Conservation (phyloP, 2,329 filamentous ascomycete species). For the Penicillium freii region DNA sequence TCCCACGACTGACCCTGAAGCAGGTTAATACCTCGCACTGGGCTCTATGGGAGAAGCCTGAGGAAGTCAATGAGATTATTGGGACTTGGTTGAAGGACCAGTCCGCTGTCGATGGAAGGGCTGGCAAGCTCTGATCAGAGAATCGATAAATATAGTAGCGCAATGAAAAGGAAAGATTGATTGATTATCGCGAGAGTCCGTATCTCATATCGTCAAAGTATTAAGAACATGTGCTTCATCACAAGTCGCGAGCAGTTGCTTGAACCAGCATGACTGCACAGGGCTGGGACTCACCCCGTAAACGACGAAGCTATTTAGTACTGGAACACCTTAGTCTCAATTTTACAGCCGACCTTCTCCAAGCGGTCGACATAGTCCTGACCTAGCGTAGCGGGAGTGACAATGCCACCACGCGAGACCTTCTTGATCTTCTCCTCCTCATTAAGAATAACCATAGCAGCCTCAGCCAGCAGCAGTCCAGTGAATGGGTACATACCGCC, state of each 20-base stretch:
- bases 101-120: conserved; percentile 46
- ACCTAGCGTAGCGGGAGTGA: conserved; percentile 50
- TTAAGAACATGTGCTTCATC: not conserved
- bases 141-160: not conserved
- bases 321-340: conserved; percentile 42
- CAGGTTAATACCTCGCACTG: conserved; percentile 75
- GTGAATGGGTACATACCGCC: conserved; percentile 47
- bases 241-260: not conserved
- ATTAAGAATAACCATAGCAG: conserved; percentile 45
- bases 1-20: conserved; percentile 62
- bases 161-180: not conserved
- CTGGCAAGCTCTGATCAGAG: conserved; percentile 41
- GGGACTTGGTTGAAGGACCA: conserved; percentile 64
- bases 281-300: not conserved
- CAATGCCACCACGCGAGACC: conserved; percentile 46
- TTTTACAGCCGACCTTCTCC: conserved; percentile 43
- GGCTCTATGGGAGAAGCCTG: conserved; percentile 72
- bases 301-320: conserved; percentile 17
- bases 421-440: conserved; percentile 44
- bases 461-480: conserved; percentile 44
- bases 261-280: not conserved
- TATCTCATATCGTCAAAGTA: not conserved
- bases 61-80: conserved; percentile 68
- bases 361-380: conserved; percentile 48
- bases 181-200: not conserved